phyloP scores from a whole-genome alignment of 306 rosid genomes.

The Ormosia emarginata region DNA sequence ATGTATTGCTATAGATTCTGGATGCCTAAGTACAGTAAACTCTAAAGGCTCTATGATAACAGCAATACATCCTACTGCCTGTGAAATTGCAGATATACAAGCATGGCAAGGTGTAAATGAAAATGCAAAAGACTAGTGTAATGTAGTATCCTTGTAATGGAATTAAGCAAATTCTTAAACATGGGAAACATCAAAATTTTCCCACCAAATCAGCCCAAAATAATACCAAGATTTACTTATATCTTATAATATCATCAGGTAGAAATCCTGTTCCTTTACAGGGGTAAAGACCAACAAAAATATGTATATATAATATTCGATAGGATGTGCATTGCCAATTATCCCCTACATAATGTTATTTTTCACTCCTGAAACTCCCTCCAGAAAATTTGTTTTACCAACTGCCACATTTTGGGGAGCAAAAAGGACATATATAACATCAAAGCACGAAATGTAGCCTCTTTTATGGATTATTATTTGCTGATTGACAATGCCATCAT shows the following conservation, averaged over 20 bases:
- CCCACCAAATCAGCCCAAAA: background rate
- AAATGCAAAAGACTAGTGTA: background rate
- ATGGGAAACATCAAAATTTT: background rate
- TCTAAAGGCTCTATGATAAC: background rate
- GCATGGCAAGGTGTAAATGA: background rate
- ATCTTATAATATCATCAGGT: background rate
- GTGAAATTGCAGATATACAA: background rate
- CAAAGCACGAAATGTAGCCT: background rate
- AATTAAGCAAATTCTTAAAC: background rate
- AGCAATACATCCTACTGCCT: background rate
- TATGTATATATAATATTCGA: background rate
- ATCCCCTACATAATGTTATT: background rate
- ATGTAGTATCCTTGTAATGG: background rate
- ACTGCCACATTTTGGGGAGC: background rate
- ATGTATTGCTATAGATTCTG: background rate
- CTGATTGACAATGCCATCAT: background rate
- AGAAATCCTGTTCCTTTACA: background rate
- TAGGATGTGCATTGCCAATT: background rate
- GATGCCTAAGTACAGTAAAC: background rate
- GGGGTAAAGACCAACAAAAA: background rate
- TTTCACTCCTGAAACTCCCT: background rate
- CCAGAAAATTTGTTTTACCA: background rate
- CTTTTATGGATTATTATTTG: background rate
- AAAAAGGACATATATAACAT: background rate
- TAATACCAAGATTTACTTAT: background rate